Evolutionary conservation across 331 rosid genomes (phyloP), one percentile per base, ranked within the genome.

Genomic region (Quercus lobata): DNA sequence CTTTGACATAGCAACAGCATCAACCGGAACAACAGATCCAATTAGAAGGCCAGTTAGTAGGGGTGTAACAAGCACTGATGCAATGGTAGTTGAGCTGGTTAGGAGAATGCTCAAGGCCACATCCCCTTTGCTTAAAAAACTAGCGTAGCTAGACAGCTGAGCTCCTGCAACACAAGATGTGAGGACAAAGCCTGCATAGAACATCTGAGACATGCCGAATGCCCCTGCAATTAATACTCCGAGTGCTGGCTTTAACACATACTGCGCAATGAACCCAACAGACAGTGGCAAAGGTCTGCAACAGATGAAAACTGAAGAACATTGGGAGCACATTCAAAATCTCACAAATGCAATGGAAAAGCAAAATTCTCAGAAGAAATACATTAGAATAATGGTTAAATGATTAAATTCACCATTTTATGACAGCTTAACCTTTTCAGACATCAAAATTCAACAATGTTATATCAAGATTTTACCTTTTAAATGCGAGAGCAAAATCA

Each of bases 141-240:
- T 96, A 56, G 98, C 99, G 35, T 93, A 96, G 86, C 93, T 93
- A 57, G 99, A 96, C 5, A 96, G 83, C 81, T 96, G 99, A 80
- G 99, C 99, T 72, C 99, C 99, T 21, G 96, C 90, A 85, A 96
- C 99, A 86, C 98, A 93, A 68, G 98, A 81, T 49, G 89, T 86
- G 83, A 96, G 96, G 81, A 96, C 91, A 88, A 96, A 96, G 71
- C 99, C 99, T 0, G 97, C 89, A 62, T 84, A 93, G 85, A 96
- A 93, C 86, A 89, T 85, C 73, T 81, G 85, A 12, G 99, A 78
- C 78, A 96, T 35, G 27, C 94, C 94, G 70, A 90, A 90, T 19
- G 88, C 94, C 76, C 83, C 90, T 21, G 96, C 99, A 70, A 93
- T 84, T 77, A 96, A 79, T 46, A 91, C 85, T 49, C 99, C 99